Evolutionary conservation across 441 rosid species (phyloP).

Genomic region (Populus hybrid): DNA sequence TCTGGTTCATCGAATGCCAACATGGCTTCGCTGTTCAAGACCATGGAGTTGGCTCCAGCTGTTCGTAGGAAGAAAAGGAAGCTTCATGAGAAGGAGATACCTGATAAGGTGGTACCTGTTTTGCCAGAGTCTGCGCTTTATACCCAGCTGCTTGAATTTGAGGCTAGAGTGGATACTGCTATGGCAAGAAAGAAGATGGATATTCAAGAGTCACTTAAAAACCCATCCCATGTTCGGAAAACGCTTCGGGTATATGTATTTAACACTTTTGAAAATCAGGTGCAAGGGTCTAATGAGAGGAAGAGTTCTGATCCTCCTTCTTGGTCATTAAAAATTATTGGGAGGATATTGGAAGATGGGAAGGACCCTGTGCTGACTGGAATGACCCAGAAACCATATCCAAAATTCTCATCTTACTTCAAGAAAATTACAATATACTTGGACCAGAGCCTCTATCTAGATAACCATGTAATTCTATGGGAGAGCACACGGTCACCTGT

Average conservation of each 20-base stretch:
- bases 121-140: constrained; percentile 66
- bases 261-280: constrained; percentile 64
- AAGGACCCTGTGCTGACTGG: constrained; percentile 60
- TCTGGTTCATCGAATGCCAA: constrained; percentile 45
- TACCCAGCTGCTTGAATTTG: constrained; percentile 69
- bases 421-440: constrained; percentile 66
- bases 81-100: constrained; percentile 61
- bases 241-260: constrained; percentile 64
- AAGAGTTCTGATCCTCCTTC: constrained; percentile 46
- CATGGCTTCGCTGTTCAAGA: constrained; percentile 45
- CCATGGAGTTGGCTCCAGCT: constrained; percentile 69
- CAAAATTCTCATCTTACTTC: constrained; percentile 67
- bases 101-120: constrained; percentile 53
- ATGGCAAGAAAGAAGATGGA: constrained; percentile 63
- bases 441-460: constrained; percentile 71
- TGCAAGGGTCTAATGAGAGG: constrained; percentile 31
- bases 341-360: constrained; percentile 70
- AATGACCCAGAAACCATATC: constrained; percentile 33
- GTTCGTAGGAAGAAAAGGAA: constrained; percentile 53
- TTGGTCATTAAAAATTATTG: constrained; percentile 75
- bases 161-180: constrained; percentile 56
- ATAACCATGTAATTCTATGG: constrained; percentile 69
- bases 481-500: constrained; percentile 65
- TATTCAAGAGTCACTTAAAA: constrained; percentile 58
- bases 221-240: constrained; percentile 49